Evolutionary conservation across 345 rosid genomes (phyloP).

Genomic region (Mallotus nudiflorus): DNA sequence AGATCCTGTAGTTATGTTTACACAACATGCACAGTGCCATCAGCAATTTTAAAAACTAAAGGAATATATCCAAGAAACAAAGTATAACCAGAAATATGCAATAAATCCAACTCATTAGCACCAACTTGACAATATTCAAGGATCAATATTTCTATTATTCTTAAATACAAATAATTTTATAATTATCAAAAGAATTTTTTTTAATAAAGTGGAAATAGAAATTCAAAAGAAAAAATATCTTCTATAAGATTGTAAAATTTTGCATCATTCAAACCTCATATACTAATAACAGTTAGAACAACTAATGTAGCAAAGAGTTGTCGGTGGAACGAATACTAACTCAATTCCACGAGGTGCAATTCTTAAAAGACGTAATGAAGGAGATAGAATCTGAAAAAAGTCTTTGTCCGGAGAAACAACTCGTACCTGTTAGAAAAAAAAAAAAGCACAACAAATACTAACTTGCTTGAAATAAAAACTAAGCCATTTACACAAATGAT

Average conservation of each 20-base stretch:
- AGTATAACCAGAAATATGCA: background rate
- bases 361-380: conserved; percentile 89
- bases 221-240: background rate
- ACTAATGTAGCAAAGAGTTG: background rate
- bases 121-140: background rate
- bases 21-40: background rate
- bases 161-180: background rate
- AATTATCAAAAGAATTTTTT: background rate
- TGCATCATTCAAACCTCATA: background rate
- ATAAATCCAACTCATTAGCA: background rate
- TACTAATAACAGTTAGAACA: background rate
- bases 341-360: conserved; percentile 88
- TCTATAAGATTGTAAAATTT: background rate
- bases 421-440: conserved; percentile 57
- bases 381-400: conserved; percentile 94
- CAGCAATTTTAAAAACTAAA: background rate
- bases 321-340: conserved; percentile 46
- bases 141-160: background rate
- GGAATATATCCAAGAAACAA: background rate
- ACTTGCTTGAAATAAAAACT: background rate
- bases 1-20: background rate
- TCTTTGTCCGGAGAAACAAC: conserved; percentile 99
- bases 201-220: background rate
- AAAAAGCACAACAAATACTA: conserved; percentile 3
- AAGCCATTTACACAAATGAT: background rate